phyloP scores from a whole-genome alignment of 129 eudicot genomes.

The Pittosporum tobira region DNA sequence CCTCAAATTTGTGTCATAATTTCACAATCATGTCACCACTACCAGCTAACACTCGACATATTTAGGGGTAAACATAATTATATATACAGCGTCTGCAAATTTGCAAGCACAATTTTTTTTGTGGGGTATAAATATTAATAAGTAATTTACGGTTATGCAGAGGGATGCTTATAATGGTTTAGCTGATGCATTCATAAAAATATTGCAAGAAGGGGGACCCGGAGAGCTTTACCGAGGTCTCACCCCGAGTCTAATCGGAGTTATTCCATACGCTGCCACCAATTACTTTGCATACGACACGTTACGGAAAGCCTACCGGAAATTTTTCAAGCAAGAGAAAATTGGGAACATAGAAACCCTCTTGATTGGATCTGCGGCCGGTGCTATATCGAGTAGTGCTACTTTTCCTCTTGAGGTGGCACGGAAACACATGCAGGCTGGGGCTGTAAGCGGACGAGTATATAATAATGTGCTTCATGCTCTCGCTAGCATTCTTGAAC shows the following conservation, averaged over 20 bases:
- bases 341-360: constrained; percentile 79
- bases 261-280: constrained; percentile 80
- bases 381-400: constrained; percentile 84
- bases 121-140: too few species aligned
- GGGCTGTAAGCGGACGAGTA: constrained; percentile 71
- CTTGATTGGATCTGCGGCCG: constrained; percentile 79
- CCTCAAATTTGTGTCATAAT: too few species aligned
- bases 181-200: constrained; percentile 70
- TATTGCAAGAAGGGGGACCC: constrained; percentile 68
- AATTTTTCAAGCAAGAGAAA: constrained; percentile 48
- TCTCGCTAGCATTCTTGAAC: constrained; percentile 57
- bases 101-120: too few species aligned
- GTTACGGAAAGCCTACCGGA: constrained; percentile 53
- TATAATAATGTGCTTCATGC: constrained; percentile 81
- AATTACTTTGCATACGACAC: constrained; percentile 91
- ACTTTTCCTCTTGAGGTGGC: constrained; percentile 97
- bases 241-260: constrained; percentile 76
- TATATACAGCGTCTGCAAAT: too few species aligned
- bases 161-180: constrained; percentile 66
- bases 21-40: too few species aligned
- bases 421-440: constrained; percentile 87
- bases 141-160: constrained; percentile 19
- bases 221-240: constrained; percentile 85
- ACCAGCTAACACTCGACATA: too few species aligned
- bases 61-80: too few species aligned